A percentile compares a stretch with the other conserved stretches of the same genome.
These are phyloP conservation scores for Evansstolkia leycettana DNA, from an alignment of 495 filamentous ascomycete genomes.

Conservation along the genomic window DNA sequence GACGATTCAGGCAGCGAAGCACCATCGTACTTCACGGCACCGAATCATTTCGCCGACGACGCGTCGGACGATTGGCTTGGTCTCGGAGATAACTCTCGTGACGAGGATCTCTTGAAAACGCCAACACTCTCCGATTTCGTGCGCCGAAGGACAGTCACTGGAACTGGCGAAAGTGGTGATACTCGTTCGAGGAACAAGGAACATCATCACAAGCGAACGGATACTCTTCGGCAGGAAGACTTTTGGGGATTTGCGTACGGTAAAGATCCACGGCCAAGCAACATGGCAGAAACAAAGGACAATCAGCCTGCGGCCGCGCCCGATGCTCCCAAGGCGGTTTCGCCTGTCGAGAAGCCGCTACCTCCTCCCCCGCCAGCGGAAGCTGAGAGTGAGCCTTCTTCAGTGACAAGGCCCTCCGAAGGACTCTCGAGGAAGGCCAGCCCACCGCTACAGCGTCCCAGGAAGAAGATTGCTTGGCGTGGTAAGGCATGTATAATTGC, in stretches of 20 bases:
- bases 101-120: slow-evolving; percentile 30
- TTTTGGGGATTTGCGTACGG: slow-evolving; percentile 39
- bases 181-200: slow-evolving; percentile 32
- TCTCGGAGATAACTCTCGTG: slow-evolving; percentile 27
- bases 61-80: slow-evolving; percentile 32
- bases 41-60: slow-evolving; percentile 32
- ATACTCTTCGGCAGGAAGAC: slow-evolving; percentile 51
- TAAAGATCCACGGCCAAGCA: slow-evolving; percentile 22
- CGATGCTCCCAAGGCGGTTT: slow-evolving; percentile 8
- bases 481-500: slow-evolving; percentile 63
- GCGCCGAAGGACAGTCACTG: slow-evolving; percentile 10
- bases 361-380: slow-evolving; percentile 30
- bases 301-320: slow-evolving; percentile 12
- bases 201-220: slow-evolving; percentile 41
- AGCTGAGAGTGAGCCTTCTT: slow-evolving; percentile 1
- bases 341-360: slow-evolving; percentile 32
- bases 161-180: slow-evolving; percentile 5
- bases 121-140: slow-evolving; percentile 32
- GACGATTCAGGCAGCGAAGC: slow-evolving; percentile 53
- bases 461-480: slow-evolving; percentile 46
- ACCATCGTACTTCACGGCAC: slow-evolving; percentile 32
- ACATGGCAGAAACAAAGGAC: slow-evolving; percentile 24
- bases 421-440: slow-evolving; percentile 8
- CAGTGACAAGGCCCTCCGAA: slow-evolving; percentile 1
- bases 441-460: slow-evolving; percentile 16